Evolutionary conservation across 2,329 filamentous ascomycete genomes (phyloP).

Genomic region (Dactylonectria estremocensis): DNA sequence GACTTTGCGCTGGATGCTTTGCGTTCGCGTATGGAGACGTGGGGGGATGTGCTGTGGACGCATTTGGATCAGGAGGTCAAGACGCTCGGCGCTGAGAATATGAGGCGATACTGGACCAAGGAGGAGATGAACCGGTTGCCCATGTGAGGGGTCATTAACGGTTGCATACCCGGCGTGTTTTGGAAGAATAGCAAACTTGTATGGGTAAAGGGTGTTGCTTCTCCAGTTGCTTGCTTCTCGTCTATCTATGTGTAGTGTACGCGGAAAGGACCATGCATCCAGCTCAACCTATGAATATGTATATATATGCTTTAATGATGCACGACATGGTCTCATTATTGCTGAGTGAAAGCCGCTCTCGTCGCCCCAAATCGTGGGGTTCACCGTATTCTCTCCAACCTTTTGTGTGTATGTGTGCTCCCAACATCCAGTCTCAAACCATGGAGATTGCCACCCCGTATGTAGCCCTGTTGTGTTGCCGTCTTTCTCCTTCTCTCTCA

Average conservation of each 20-base stretch:
- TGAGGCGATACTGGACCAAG: slow-evolving; percentile 85
- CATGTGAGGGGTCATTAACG: slow-evolving; percentile 65
- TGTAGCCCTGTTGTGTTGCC: not conserved
- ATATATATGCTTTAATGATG: slow-evolving; percentile 16
- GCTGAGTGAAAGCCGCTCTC: slow-evolving; percentile 12
- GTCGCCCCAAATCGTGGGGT: slow-evolving; percentile 11
- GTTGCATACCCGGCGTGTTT: not conserved
- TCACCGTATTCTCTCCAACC: not conserved
- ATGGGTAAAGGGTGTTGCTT: not conserved
- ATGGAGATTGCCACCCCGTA: not conserved
- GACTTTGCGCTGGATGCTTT: slow-evolving; percentile 72
- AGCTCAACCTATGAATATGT: slow-evolving; percentile 22
- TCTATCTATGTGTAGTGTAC: slow-evolving; percentile 25
- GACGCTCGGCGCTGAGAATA: slow-evolving; percentile 86
- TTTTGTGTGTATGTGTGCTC: not conserved
- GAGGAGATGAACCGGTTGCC: slow-evolving; percentile 81
- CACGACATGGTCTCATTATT: slow-evolving; percentile 22
- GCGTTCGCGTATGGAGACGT: slow-evolving; percentile 81
- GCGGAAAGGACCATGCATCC: slow-evolving; percentile 17
- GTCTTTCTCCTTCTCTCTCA: slow-evolving; percentile 1
- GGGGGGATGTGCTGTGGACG: slow-evolving; percentile 83
- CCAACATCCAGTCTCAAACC: not conserved
- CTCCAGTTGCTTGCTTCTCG: slow-evolving; percentile 18
- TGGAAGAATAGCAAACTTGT: not conserved
- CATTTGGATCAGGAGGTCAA: slow-evolving; percentile 90